Evolutionary conservation across 1,284 basidiomycete genomes (phyloP), one percentile per base, ranked within the genome.

Genomic region (Cerrena zonata): DNA sequence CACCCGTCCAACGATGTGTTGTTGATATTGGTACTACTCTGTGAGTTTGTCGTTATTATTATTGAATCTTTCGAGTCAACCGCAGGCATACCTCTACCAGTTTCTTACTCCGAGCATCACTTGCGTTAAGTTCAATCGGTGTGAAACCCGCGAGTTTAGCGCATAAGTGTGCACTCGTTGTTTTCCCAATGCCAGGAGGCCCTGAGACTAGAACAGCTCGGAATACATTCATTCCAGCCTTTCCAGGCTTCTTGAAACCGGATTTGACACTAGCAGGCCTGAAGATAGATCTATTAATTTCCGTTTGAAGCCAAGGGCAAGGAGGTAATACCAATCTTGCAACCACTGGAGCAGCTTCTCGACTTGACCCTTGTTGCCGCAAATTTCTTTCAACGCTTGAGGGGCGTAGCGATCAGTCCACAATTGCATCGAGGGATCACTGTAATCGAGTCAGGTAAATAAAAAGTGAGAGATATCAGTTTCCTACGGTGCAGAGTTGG

Each of bases 331-430:
- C 95, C 94, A 98, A 55, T 89, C 84, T 47, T 82, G 76, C 18
- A 99, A 72, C 95, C 95, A 99, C 18, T 72, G 72, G 50, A 84
- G 82, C 19, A 99, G 72, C 64, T 94, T 94, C 66, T 96, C 94
- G 1, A 98, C 84, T 39, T 85, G 78, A 0, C 80, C 77, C 69
- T 97, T 97, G 73, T 99, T 99, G 3, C 96, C 96, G 54, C 94
- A 97, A 21, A 99, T 80, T 56, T 99, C 94, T 61, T 91, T 95
- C 52, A 94, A 58, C 12, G 76, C 78, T 57, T 84, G 80, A 0
- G 96, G 95, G 0, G 95, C 94, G 65, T 99, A 99, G 27, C 94
- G 88, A 30, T 86, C 88, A 24, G 96, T 98, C 96, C 96, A 99
- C 1, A 99, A 76, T 64, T 94, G 90, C 4, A 77, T 77, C 1